Evolutionary conservation across 306 rosid species (phyloP), one percentile per base, ranked within the genome.

Genomic region (Cyamopsis tetragonoloba): DNA sequence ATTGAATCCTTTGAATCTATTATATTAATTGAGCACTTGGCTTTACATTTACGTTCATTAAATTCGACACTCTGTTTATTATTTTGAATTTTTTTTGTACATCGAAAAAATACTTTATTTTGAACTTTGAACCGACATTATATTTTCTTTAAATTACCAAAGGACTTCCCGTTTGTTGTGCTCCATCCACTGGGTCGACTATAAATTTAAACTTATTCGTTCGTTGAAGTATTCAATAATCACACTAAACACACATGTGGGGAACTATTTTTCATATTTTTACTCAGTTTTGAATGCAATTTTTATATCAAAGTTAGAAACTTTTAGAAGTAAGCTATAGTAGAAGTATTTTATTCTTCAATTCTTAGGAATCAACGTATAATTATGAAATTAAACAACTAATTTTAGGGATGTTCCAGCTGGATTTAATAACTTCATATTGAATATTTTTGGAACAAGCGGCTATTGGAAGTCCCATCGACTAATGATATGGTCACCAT

Each of bases 211-310:
- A n/a, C n/a, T n/a, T n/a, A 32, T 31, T 37, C 23, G 22, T 20
- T 59, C 7, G 27, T 71, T 71, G 51, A 59, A 59, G 68, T 22
- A 22, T 46, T 60, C 69, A 60, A 59, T 20, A 6, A 34, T 27
- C 5, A 18, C 9, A 34, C 53, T 13, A 15, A 58, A 48, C 31
- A 35, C 19, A 8, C n/a, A n/a, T n/a, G n/a, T n/a, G n/a, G 61
- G 69, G 55, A 32, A 43, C 43, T 34, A 49, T 67, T 49, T 30
- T 57, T 12, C 20, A 8, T 31, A 9, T 61, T 38, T 37, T 48
- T 20, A 23, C 38, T 22, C 49, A 17, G 61, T 68, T 38, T 54
- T 1, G 31, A 26, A 38, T 31, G 44, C 30, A 39, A 28, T 1
- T 68, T 39, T 38, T 28, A 28, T 68, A 51, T 20, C n/a, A n/a